Evolutionary conservation across 345 rosid genomes (phyloP).

Genomic region (Citrus maxima): DNA sequence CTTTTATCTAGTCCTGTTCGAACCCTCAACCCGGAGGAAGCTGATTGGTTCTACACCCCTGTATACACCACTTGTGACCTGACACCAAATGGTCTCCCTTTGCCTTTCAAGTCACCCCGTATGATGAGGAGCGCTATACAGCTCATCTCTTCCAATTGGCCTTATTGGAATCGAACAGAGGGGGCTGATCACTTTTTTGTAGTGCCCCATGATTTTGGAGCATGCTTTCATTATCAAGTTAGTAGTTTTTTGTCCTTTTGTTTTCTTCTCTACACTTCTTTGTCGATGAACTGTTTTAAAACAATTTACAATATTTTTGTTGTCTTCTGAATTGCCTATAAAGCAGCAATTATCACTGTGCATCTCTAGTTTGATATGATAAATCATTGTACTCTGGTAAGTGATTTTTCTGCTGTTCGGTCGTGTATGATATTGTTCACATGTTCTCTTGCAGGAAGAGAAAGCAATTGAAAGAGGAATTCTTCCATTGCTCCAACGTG

Average conservation of each 20-base stretch:
- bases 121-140: constrained; percentile 99
- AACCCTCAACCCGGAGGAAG: constrained; percentile 90
- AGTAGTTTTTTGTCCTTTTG: constrained; percentile 1
- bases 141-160: constrained; percentile 93
- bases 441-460: constrained; percentile 61
- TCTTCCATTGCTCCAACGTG: constrained; percentile 82
- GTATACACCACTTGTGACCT: constrained; percentile 97
- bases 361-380: background rate
- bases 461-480: constrained; percentile 97
- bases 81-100: constrained; percentile 91
- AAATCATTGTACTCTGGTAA: background rate
- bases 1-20: constrained; percentile 92
- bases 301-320: constrained; percentile 5
- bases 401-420: background rate
- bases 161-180: constrained; percentile 93
- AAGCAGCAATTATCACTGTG: background rate
- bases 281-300: background rate
- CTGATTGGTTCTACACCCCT: constrained; percentile 98
- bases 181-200: constrained; percentile 96
- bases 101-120: constrained; percentile 92
- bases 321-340: background rate
- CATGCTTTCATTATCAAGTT: constrained; percentile 97
- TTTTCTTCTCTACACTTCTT: background rate
- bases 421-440: constrained; percentile 1
- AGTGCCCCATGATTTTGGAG: constrained; percentile 97